A percentile compares a stretch with the other conserved stretches of the same genome.
phyloP scores from a whole-genome alignment of 768 basidiomycete genomes.

The Termitomyces bulborhizus region DNA sequence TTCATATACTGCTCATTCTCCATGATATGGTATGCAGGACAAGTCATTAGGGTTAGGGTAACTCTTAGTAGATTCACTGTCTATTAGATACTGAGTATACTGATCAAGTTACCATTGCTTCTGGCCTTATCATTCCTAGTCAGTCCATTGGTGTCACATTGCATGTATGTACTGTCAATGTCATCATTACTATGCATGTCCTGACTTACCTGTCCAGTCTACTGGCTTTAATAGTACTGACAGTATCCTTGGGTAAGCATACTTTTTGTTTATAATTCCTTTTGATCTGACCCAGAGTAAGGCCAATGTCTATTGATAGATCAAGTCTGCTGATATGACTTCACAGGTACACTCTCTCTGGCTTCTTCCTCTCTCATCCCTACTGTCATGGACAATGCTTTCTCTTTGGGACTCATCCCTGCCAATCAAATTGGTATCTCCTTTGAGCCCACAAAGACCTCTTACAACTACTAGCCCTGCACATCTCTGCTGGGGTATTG shows the following conservation, averaged over 20 bases:
- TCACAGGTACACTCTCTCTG: conserved; percentile 27
- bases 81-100: conserved; percentile 34
- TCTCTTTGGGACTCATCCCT: conserved; percentile 30
- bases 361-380: conserved; percentile 28
- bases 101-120: conserved; percentile 49
- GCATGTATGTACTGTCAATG: conserved; percentile 8
- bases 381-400: conserved; percentile 54
- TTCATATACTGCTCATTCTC: no score
- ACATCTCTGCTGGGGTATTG: conserved; percentile 51
- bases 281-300: conserved; percentile 40
- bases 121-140: conserved; percentile 38
- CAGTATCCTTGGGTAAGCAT: conserved; percentile 56
- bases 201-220: conserved; percentile 16
- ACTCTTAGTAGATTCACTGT: neutral
- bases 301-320: no score
- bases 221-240: conserved; percentile 45
- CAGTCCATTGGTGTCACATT: conserved; percentile 69
- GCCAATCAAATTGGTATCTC: conserved; percentile 41
- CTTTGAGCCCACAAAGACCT: conserved; percentile 45
- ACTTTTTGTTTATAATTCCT: conserved; percentile 23
- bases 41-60: no score
- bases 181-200: neutral
- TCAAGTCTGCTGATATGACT: neutral
- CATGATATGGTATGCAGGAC: no score
- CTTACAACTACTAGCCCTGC: conserved; percentile 42